Conservation (phyloP, 106 monocot species). For the Iris macrosiphon region DNA sequence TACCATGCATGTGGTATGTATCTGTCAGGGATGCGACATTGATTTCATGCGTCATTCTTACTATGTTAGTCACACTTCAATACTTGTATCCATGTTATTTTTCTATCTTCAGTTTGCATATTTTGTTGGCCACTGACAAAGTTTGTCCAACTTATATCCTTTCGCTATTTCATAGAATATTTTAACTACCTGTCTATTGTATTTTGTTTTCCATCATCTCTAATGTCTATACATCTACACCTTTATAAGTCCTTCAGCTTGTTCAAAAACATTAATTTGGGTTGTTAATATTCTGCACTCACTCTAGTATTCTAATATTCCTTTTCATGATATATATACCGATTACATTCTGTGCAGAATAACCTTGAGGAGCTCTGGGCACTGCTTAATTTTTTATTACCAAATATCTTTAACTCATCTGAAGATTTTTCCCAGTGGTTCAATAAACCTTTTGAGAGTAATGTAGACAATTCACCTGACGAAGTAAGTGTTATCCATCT, state of each 20-base stretch:
- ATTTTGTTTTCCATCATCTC: neutral
- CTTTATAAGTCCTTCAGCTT: neutral
- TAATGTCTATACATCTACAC: neutral
- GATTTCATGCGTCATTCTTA: no score
- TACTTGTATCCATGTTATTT: no score
- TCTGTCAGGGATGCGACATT: no score
- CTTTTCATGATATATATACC: neutral
- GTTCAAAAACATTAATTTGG: no score
- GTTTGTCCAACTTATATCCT: no score
- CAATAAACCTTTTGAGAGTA: conserved; percentile 95
- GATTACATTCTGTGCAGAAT: conserved; percentile 41
- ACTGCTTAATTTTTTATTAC: conserved; percentile 91
- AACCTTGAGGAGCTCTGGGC: conserved; percentile 99
- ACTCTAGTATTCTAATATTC: neutral
- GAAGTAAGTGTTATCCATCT: conserved; percentile 48
- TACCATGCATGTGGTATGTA: no score
- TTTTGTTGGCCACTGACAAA: no score
- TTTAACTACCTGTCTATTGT: no score
- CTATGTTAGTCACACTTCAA: no score
- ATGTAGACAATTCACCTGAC: conserved; percentile 75
- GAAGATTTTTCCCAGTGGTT: conserved; percentile 99
- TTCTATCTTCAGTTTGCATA: no score
- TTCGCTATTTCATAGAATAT: no score
- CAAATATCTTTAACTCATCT: conserved; percentile 92
- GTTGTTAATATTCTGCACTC: neutral